Conservation (phyloP, 495 filamentous ascomycete genomes). For the Talaromyces wortmannii region DNA sequence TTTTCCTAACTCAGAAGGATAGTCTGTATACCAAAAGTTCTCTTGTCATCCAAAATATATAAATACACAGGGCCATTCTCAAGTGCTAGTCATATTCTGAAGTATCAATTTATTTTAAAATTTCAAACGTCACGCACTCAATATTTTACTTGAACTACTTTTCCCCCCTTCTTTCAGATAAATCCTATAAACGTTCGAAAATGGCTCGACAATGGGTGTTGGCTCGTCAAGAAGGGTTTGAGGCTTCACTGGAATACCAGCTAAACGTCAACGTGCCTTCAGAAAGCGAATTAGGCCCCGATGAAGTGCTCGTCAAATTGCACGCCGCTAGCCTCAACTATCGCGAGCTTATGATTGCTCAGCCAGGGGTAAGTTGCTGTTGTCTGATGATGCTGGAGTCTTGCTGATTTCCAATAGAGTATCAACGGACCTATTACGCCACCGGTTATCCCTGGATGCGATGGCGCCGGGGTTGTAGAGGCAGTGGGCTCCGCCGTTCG, state of each 20-base stretch:
- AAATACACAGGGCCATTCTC: neutral
- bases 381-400: neutral
- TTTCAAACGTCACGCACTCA: too few relatives aligned
- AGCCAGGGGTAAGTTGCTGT: conserved; percentile 4
- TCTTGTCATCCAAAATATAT: neutral
- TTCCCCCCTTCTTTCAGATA: neutral
- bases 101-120: neutral
- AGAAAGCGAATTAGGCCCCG: conserved; percentile 7
- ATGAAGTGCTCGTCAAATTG: conserved; percentile 19
- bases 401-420: neutral
- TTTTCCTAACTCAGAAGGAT: neutral
- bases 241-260: conserved; percentile 12
- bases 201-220: conserved; percentile 15
- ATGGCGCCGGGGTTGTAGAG: conserved; percentile 60
- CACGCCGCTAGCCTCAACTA: conserved; percentile 18
- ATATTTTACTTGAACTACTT: neutral
- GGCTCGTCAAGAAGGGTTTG: conserved; percentile 13
- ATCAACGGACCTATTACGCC: neutral
- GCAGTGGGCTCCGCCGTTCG: conserved; percentile 19
- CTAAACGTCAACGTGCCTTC: conserved; percentile 9
- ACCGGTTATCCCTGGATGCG: conserved; percentile 52
- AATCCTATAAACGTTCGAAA: neutral
- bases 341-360: conserved; percentile 11
- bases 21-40: neutral
- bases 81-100: neutral